These are phyloP conservation scores for Przewalskia tangutica DNA, from an alignment of 257 asterid genomes.

Conservation along the genomic window DNA sequence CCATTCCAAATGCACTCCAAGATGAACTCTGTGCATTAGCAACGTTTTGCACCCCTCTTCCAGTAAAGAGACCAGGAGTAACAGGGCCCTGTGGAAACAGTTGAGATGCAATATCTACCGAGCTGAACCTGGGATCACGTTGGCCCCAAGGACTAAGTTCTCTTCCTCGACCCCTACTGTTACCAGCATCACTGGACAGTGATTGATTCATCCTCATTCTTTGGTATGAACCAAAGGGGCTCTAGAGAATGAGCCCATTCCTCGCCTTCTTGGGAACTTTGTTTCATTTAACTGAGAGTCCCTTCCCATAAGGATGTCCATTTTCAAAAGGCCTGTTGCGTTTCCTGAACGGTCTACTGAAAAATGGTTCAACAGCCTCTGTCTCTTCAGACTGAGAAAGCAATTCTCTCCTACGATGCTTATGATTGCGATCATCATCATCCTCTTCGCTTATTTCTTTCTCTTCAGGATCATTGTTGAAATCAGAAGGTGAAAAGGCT, in stretches of 20 bases:
- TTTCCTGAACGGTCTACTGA: slow-evolving; percentile 55
- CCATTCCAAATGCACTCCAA: slow-evolving; percentile 78
- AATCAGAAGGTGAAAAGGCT: slow-evolving; percentile 52
- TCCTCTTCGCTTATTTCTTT: slow-evolving; percentile 88
- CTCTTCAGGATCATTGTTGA: slow-evolving; percentile 65
- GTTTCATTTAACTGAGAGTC: slow-evolving; percentile 45
- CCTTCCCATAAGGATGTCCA: slow-evolving; percentile 54
- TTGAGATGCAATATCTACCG: slow-evolving; percentile 61
- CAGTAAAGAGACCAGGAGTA: slow-evolving; percentile 58
- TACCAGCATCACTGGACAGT: slow-evolving; percentile 42
- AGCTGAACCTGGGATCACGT: slow-evolving; percentile 58
- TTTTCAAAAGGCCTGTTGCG: slow-evolving; percentile 61
- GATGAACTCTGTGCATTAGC: slow-evolving; percentile 46
- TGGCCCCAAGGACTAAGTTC: slow-evolving; percentile 56
- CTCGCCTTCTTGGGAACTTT: slow-evolving; percentile 60
- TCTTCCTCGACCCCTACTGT: slow-evolving; percentile 64
- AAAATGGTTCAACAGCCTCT: slow-evolving; percentile 50
- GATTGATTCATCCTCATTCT: slow-evolving; percentile 49
- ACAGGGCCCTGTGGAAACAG: slow-evolving; percentile 57
- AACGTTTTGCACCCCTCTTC: slow-evolving; percentile 57
- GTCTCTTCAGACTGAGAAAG: slow-evolving; percentile 61
- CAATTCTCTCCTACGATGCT: slow-evolving; percentile 77
- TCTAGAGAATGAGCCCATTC: slow-evolving; percentile 42
- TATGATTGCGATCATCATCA: slow-evolving; percentile 97
- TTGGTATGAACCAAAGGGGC: slow-evolving; percentile 41